Conservation (phyloP, 2,329 filamentous ascomycete genomes). For the Dactylellina cionopaga region DNA sequence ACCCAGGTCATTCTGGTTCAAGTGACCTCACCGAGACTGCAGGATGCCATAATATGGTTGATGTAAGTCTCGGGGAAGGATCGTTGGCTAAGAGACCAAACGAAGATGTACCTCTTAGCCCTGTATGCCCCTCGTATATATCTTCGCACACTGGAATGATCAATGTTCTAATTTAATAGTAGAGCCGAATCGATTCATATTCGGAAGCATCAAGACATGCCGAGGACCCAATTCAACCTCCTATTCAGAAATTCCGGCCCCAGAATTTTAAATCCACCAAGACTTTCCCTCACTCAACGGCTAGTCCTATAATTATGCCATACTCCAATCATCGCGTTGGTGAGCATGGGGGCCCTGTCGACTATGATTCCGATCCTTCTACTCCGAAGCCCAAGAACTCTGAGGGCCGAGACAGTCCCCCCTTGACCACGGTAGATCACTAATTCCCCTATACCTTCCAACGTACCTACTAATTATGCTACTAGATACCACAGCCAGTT, state of each 20-base stretch:
- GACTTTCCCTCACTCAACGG: conserved; percentile 4
- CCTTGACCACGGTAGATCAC: conserved; percentile 67
- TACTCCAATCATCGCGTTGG: conserved; percentile 67
- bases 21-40: conserved; percentile 59
- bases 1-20: conserved; percentile 64
- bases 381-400: conserved; percentile 73
- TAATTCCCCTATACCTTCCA: background rate
- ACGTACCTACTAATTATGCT: conserved; percentile 4
- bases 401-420: conserved; percentile 70
- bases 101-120: conserved; percentile 52
- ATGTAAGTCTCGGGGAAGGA: conserved; percentile 61
- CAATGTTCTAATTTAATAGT: conserved; percentile 18
- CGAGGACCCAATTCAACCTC: conserved; percentile 31
- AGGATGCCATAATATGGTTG: conserved; percentile 55
- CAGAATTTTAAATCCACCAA: conserved; percentile 1
- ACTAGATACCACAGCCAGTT: conserved; percentile 57
- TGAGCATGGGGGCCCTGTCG: background rate
- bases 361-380: conserved; percentile 68
- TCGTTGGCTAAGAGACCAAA: conserved; percentile 58
- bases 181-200: conserved; percentile 14
- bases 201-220: conserved; percentile 28
- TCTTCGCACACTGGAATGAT: background rate
- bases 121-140: conserved; percentile 38
- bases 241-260: conserved; percentile 39
- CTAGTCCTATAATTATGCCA: conserved; percentile 59